Evolutionary conservation across 1,284 basidiomycete genomes (phyloP), one percentile per base, ranked within the genome.

Genomic region (Leccinum pallidistipes): DNA sequence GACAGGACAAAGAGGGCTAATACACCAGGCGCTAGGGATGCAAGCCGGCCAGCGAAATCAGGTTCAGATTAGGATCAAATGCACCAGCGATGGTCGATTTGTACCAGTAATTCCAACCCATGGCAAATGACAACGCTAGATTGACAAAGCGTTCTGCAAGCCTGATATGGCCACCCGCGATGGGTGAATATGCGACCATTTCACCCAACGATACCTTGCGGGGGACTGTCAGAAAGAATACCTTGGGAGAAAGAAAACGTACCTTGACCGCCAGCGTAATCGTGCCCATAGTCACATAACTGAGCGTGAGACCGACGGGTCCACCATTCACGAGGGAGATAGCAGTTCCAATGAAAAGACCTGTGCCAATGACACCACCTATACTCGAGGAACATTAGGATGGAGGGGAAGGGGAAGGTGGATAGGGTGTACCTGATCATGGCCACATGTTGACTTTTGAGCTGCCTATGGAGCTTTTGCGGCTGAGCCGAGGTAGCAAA

Each of bases 281-380:
- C 24, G 24, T 24, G 24, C 24, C 24, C 72, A 91, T 81, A 8
- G 73, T 62, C 1, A 77, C 64, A 65, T 88, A 90, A 40, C 90
- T 88, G 2, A 91, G 80, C 24, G 88, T 68, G 29, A 91, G 80
- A 73, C 88, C 87, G 74, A 77, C 65, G 2, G 85, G 88, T 34
- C 87, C 88, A 59, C 86, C 87, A 62, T 81, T 71, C 29, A 64
- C 67, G 18, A 90, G 75, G 31, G 86, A 76, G 55, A 60, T 80
- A 2, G 83, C 87, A 10, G 87, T 89, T 56, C 24, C 89, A 64
- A 90, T 74, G 74, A 86, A 87, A 29, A 88, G 77, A 65, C 86
- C 84, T 58, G 89, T 91, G 59, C 90, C 90, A 66, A 92, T 91
- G 62, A 92, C 90, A 77, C 90, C 88, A 58, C 84, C 84, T 55